A percentile compares a stretch with the other conserved stretches of the same genome.
Conservation (phyloP, 2,329 filamentous ascomycete genomes). For the Fusarium denticulatum region DNA sequence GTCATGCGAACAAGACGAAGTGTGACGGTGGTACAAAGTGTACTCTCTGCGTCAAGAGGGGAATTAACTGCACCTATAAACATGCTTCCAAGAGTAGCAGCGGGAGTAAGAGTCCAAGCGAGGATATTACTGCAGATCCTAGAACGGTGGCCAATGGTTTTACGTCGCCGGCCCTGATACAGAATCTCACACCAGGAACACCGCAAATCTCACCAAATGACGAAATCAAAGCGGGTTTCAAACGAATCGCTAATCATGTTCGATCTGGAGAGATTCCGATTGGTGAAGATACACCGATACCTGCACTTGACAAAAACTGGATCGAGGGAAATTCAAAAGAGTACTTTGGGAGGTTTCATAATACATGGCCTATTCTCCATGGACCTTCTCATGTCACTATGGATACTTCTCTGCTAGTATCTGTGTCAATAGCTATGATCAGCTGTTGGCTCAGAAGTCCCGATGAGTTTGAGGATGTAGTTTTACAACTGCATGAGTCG, state of each 20-base stretch:
- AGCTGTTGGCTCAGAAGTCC: constrained; percentile 51
- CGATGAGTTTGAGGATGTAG: constrained; percentile 38
- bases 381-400: constrained; percentile 47
- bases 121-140: neutral
- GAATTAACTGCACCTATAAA: constrained; percentile 51
- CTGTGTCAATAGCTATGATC: constrained; percentile 50
- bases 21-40: constrained; percentile 55
- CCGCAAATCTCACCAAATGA: constrained; percentile 4
- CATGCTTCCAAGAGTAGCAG: constrained; percentile 27
- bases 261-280: constrained; percentile 11
- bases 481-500: constrained; percentile 45
- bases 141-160: neutral
- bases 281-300: constrained; percentile 7
- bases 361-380: constrained; percentile 55
- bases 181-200: neutral
- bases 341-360: constrained; percentile 55
- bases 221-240: constrained; percentile 11
- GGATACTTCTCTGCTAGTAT: constrained; percentile 42
- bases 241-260: constrained; percentile 13
- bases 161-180: neutral
- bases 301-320: constrained; percentile 25
- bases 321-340: constrained; percentile 33
- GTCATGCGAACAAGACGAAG: constrained; percentile 57
- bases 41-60: constrained; percentile 52
- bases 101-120: constrained; percentile 10